Evolutionary conservation across 352 stramenopile species (phyloP).

Genomic region (Phytophthora sp.): DNA sequence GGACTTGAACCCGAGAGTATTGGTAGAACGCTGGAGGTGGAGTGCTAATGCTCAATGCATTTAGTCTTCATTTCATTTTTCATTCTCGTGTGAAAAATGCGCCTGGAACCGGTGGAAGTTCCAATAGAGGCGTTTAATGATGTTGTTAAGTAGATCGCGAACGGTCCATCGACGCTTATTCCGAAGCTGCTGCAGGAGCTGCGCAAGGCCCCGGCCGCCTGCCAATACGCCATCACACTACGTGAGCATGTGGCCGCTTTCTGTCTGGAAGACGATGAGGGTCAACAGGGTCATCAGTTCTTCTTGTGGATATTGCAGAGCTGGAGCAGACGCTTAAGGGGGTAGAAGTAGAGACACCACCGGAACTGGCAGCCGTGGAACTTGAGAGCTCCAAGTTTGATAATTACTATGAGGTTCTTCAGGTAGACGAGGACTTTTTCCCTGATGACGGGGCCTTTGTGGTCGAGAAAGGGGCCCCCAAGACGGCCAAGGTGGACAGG

Average conservation of each 20-base stretch:
- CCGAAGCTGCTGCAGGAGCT: constrained; percentile 9
- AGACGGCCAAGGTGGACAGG: constrained; percentile 1
- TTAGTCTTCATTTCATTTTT: too few species aligned
- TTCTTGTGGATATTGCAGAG: constrained; percentile 10
- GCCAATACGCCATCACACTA: constrained; percentile 25
- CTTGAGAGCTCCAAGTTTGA: background rate
- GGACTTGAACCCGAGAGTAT: too few species aligned
- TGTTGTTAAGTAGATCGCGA: constrained; percentile 13
- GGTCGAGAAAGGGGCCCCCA: background rate
- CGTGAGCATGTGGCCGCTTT: constrained; percentile 20
- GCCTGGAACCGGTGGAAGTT: too few species aligned
- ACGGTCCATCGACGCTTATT: constrained; percentile 5
- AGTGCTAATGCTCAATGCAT: too few species aligned
- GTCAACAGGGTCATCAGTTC: background rate
- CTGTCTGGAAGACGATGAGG: constrained; percentile 18
- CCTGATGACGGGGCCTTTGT: background rate
- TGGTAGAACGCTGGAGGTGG: too few species aligned
- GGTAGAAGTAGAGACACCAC: too few species aligned
- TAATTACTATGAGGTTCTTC: constrained; percentile 36
- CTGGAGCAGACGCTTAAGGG: too few species aligned
- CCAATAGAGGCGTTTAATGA: background rate
- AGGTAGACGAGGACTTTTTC: constrained; percentile 27
- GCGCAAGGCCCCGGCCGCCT: constrained; percentile 25
- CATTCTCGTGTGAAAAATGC: too few species aligned
- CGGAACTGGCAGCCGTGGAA: background rate